Conservation (phyloP, 805 yeast species). For the Candida tammaniensis region DNA sequence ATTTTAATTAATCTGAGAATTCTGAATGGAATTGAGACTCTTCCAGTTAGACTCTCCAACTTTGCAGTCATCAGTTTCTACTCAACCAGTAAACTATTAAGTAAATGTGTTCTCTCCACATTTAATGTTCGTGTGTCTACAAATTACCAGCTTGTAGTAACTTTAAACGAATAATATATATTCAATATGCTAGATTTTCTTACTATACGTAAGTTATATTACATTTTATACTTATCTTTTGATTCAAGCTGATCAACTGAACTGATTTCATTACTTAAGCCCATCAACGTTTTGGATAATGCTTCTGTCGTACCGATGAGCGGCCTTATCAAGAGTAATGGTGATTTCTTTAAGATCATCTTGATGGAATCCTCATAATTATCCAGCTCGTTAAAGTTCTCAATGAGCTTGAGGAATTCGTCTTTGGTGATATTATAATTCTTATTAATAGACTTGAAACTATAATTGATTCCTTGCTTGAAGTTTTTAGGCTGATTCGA, state of each 20-base stretch:
- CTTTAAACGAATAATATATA: too few relatives aligned
- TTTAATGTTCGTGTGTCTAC: too few relatives aligned
- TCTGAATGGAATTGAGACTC: too few relatives aligned
- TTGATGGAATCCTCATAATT: slow-evolving; percentile 64
- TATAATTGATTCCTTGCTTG: slow-evolving; percentile 71
- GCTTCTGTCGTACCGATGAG: slow-evolving; percentile 93
- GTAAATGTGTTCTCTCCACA: too few relatives aligned
- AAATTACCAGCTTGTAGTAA: too few relatives aligned
- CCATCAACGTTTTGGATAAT: slow-evolving; percentile 75
- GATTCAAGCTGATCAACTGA: slow-evolving; percentile 56
- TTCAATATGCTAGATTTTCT: too few relatives aligned
- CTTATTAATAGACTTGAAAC: slow-evolving; percentile 67
- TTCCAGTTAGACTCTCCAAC: too few relatives aligned
- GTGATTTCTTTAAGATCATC: slow-evolving; percentile 72
- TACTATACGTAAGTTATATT: too few relatives aligned
- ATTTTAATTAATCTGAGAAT: too few relatives aligned
- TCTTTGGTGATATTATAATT: slow-evolving; percentile 65
- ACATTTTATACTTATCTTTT: slow-evolving; percentile 59
- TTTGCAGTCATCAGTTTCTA: too few relatives aligned
- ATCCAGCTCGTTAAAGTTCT: slow-evolving; percentile 61
- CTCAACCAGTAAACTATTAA: too few relatives aligned
- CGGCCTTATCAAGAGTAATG: slow-evolving; percentile 77
- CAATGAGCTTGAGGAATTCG: slow-evolving; percentile 57
- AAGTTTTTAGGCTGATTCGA: slow-evolving; percentile 78
- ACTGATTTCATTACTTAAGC: slow-evolving; percentile 78